These are phyloP conservation scores for Coemansia sp. DNA, from an alignment of 192 early-diverging fungal genomes.

Conservation along the genomic window DNA sequence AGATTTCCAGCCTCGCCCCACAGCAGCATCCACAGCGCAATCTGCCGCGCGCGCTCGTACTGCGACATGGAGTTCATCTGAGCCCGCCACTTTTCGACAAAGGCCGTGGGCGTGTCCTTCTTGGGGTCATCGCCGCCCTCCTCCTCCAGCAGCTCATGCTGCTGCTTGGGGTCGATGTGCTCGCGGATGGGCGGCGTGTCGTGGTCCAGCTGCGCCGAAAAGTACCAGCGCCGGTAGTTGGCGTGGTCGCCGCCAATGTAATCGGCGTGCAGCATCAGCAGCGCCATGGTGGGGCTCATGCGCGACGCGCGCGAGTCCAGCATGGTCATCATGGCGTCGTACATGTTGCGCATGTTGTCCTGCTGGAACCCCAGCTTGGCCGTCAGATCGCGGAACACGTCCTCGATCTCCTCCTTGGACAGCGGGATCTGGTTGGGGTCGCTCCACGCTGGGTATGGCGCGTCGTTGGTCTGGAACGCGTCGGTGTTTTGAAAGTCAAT, in stretches of 20 bases:
- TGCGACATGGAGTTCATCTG: constrained; percentile 75
- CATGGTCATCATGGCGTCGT: constrained; percentile 76
- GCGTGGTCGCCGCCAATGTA: constrained; percentile 80
- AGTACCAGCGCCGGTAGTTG: constrained; percentile 86
- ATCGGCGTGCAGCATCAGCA: constrained; percentile 76
- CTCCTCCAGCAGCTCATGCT: constrained; percentile 50
- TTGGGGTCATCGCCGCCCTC: constrained; percentile 40
- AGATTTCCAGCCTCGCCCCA: constrained; percentile 83
- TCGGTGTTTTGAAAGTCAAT: constrained; percentile 59
- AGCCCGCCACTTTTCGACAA: constrained; percentile 69
- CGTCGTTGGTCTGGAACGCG: constrained; percentile 49
- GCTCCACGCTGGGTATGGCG: constrained; percentile 60
- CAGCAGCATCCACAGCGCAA: constrained; percentile 74
- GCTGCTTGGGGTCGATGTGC: constrained; percentile 57
- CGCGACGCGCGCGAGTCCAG: constrained; percentile 78
- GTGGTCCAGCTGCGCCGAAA: constrained; percentile 71
- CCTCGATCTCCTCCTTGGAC: constrained; percentile 67
- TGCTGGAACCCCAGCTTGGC: constrained; percentile 79
- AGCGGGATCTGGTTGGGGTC: constrained; percentile 68
- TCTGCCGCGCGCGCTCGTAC: constrained; percentile 68
- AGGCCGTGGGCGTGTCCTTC: constrained; percentile 54
- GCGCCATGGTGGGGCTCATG: constrained; percentile 69
- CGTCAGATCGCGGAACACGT: constrained; percentile 67
- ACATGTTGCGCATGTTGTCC: constrained; percentile 77
- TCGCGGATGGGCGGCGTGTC: constrained; percentile 57